phyloP scores from a whole-genome alignment of 2,329 filamentous ascomycete genomes.

The Ceratocystis lukuohia region DNA sequence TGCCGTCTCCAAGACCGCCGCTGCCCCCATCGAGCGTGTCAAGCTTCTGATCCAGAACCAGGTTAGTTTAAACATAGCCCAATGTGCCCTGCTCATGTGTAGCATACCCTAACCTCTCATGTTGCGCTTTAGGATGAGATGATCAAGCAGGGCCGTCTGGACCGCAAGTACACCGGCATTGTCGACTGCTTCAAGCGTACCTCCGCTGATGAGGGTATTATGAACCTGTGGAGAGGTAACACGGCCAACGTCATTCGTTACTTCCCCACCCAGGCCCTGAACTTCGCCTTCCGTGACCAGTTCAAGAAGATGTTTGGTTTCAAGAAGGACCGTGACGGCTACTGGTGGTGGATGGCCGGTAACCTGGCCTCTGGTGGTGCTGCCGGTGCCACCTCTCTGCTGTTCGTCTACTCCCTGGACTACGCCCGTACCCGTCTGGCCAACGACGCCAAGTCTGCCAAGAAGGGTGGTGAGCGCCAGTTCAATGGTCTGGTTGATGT shows the following conservation, averaged over 20 bases:
- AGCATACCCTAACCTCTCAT: slow-evolving; percentile 25
- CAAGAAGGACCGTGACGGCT: slow-evolving; percentile 99
- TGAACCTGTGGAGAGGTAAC: slow-evolving; percentile 98
- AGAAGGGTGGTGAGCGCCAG: slow-evolving; percentile 93
- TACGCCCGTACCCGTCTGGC: slow-evolving; percentile 99
- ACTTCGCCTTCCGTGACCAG: slow-evolving; percentile 99
- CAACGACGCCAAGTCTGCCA: slow-evolving; percentile 99
- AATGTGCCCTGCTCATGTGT: not conserved
- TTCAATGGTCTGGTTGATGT: slow-evolving; percentile 99
- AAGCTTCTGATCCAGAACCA: slow-evolving; percentile 99
- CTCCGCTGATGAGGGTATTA: slow-evolving; percentile 76
- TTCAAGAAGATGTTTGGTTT: slow-evolving; percentile 99
- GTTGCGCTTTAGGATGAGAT: slow-evolving; percentile 75
- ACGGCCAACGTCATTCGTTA: slow-evolving; percentile 99
- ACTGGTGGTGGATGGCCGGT: slow-evolving; percentile 97
- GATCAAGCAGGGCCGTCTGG: slow-evolving; percentile 95
- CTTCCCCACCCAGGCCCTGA: slow-evolving; percentile 99
- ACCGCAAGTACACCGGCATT: slow-evolving; percentile 93
- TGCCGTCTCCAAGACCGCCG: slow-evolving; percentile 99
- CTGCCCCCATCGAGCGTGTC: slow-evolving; percentile 99
- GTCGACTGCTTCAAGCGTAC: slow-evolving; percentile 91
- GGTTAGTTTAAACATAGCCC: slow-evolving; percentile 45
- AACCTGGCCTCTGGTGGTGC: slow-evolving; percentile 99
- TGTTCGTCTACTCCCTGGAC: slow-evolving; percentile 99
- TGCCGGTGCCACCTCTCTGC: slow-evolving; percentile 97